Percentiles rank a stretch among this genome's conserved stretches.
Evolutionary conservation across 768 basidiomycete genomes (phyloP).

Genomic region (Podaxis rugospora): DNA sequence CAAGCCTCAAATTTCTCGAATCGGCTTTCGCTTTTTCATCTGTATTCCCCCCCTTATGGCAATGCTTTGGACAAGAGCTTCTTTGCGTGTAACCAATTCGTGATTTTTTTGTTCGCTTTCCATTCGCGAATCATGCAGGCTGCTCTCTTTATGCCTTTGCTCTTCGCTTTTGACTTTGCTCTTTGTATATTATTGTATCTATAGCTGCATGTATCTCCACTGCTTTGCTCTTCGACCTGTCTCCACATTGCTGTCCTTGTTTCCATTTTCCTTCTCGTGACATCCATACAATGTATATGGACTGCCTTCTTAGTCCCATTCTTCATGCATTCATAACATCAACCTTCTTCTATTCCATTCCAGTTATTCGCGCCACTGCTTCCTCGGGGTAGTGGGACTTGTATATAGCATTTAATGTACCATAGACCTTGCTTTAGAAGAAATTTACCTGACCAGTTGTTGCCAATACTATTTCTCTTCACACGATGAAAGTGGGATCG

Average conservation of each 20-base stretch:
- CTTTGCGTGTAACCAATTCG: neutral
- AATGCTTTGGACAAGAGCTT: neutral
- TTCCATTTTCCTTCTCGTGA: neutral
- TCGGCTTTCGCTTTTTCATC: neutral
- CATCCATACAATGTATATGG: neutral
- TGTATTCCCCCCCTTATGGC: neutral
- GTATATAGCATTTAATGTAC: neutral
- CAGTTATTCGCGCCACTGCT: neutral
- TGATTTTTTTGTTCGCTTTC: neutral
- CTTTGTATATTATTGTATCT: constrained; percentile 27
- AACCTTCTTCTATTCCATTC: neutral
- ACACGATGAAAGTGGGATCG: neutral
- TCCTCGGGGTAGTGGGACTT: neutral
- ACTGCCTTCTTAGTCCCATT: neutral
- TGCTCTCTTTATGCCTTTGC: neutral
- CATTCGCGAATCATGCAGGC: neutral
- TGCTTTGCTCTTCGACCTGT: neutral
- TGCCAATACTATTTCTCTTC: neutral
- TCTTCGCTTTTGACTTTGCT: neutral
- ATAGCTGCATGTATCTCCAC: constrained; percentile 5
- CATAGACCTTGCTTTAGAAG: neutral
- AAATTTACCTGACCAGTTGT: neutral
- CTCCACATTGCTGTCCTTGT: neutral
- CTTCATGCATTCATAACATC: neutral
- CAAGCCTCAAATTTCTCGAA: neutral